Percentiles rank a stretch among this genome's conserved stretches.
Evolutionary conservation across 306 rosid genomes (phyloP).

Genomic region (Neltuma alba): DNA sequence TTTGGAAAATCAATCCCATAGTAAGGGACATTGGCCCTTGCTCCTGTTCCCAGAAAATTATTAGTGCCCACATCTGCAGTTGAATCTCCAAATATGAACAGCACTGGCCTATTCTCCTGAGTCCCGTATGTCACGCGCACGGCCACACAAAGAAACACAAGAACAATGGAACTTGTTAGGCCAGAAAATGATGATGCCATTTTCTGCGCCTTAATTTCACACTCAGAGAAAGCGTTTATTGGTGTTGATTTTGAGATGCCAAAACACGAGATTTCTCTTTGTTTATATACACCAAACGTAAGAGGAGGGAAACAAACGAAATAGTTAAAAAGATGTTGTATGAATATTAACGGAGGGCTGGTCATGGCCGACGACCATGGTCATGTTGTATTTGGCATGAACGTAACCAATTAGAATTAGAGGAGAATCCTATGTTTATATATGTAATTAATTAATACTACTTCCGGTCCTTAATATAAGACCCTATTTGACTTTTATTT

Average conservation of each 20-base stretch:
- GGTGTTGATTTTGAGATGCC: not conserved
- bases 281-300: slow-evolving; percentile 28
- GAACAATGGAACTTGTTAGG: not conserved
- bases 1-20: slow-evolving; percentile 54
- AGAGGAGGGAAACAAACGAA: slow-evolving; percentile 3
- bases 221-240: slow-evolving; percentile 1
- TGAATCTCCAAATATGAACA: slow-evolving; percentile 69
- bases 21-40: slow-evolving; percentile 46
- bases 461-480: no score
- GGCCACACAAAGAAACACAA: slow-evolving; percentile 12
- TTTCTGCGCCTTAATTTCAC: slow-evolving; percentile 6
- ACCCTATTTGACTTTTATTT: no score
- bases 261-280: not conserved
- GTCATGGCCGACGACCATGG: slow-evolving; percentile 35
- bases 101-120: not conserved
- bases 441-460: not conserved
- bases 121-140: slow-evolving; percentile 31
- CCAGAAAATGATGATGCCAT: slow-evolving; percentile 29
- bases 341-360: slow-evolving; percentile 6
- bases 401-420: not conserved
- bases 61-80: slow-evolving; percentile 65
- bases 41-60: slow-evolving; percentile 28
- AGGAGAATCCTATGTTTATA: not conserved
- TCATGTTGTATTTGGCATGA: slow-evolving; percentile 5
- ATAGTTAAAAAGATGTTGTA: not conserved